A percentile compares a stretch with the other conserved stretches of the same genome.
Evolutionary conservation across 2,329 filamentous ascomycete species (phyloP).

Genomic region (Tetracladium maxilliforme): DNA sequence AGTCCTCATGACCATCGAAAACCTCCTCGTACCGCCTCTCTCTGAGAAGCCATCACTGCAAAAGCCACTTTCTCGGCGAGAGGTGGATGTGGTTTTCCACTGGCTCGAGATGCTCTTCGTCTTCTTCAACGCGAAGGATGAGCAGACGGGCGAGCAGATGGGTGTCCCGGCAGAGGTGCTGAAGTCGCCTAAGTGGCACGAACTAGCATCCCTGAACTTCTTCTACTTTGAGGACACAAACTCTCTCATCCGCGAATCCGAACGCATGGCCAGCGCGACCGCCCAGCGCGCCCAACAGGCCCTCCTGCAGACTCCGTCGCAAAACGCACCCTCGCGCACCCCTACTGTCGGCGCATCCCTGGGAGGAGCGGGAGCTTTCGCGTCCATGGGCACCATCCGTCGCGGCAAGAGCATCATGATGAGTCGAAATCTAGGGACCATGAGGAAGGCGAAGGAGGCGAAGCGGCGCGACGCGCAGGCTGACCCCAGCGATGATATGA

Average conservation of each 20-base stretch:
- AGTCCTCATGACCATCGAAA: constrained; percentile 81
- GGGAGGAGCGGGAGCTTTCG: constrained; percentile 34
- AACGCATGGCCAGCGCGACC: constrained; percentile 85
- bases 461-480: constrained; percentile 92
- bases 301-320: constrained; percentile 53
- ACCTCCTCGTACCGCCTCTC: constrained; percentile 77
- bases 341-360: constrained; percentile 35
- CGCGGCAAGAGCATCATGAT: constrained; percentile 78
- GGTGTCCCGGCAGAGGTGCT: constrained; percentile 84
- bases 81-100: constrained; percentile 87
- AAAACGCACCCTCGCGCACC: constrained; percentile 23
- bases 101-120: constrained; percentile 85
- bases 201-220: constrained; percentile 91
- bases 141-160: constrained; percentile 66
- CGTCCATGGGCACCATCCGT: constrained; percentile 54
- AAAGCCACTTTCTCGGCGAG: constrained; percentile 67
- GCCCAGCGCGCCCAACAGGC: constrained; percentile 61
- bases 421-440: constrained; percentile 84
- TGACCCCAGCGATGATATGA: constrained; percentile 96
- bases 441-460: constrained; percentile 91
- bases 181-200: constrained; percentile 96
- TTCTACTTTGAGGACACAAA: constrained; percentile 95
- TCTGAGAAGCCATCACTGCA: constrained; percentile 90
- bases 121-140: constrained; percentile 90
- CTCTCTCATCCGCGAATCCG: constrained; percentile 84